Evolutionary conservation across 2,329 filamentous ascomycete species (phyloP), one percentile per base, ranked within the genome.

Genomic region (Pseudocercospora eumusae): DNA sequence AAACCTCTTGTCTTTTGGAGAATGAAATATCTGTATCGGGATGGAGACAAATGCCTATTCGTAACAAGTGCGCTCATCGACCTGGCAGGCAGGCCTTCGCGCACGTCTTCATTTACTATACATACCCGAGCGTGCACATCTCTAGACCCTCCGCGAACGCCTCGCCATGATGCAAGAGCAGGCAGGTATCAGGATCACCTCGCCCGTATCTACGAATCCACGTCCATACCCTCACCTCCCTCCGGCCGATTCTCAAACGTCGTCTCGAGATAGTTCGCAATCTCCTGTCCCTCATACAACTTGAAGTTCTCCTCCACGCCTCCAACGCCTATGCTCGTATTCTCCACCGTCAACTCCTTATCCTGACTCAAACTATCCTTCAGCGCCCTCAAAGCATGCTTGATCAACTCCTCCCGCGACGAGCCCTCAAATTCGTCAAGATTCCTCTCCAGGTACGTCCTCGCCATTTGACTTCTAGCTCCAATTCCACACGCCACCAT

Each of bases 301-400:
- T 90, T 91, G 81, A 98, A 98, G 66, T 86, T 85, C 83, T 98
- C 91, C 21, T 93, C 90, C 64, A 97, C 83, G 45, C 91, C 93
- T 49, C 96, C 86, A 68, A 98, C 84, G 40, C 91, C 93, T 58
- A 99, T 86, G 70, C 92, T 96, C 59, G 93, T 96, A 81, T 99
- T 99, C 77, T 98, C 95, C 44, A 97, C 86, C 59, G 93, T 98
- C 76, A 99, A 81, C 84, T 98, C 93, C 83, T 96, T 96, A 80
- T 99, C 95, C 84, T 98, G 93, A 61, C 91, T 90, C 76, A 99
- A 81, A 70, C 90, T 96, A 83, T 99, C 95, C 84, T 96, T 96
- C 75, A 99, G 82, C 56, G 95, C 93, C 75, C 86, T 86, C 74
- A 99, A 81, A 31, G 93, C 95, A 81, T 99, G 95, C 79, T 87